Evolutionary conservation across 306 rosid species (phyloP).

Genomic region (Corylus heterophylla): DNA sequence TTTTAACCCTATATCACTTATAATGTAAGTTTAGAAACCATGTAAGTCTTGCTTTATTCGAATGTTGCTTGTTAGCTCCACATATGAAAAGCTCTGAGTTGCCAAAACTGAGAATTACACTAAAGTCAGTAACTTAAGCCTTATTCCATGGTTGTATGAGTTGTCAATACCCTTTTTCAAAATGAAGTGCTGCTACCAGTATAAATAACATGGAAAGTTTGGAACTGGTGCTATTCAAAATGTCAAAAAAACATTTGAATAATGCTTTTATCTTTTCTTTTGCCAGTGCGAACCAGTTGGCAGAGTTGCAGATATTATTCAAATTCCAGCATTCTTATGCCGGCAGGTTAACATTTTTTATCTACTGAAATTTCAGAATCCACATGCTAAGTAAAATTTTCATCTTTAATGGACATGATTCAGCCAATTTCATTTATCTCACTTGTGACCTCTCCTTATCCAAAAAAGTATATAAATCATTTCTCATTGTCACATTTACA

Average conservation of each 20-base stretch:
- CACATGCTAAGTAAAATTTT: slow-evolving; percentile 1
- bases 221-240: neutral
- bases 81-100: neutral
- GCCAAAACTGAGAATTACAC: neutral
- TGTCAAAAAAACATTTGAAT: neutral
- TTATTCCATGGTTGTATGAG: neutral
- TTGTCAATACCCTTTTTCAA: neutral
- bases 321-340: slow-evolving; percentile 95
- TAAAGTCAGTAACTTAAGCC: neutral
- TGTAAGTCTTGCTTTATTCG: neutral
- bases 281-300: slow-evolving; percentile 89
- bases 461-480: too few species aligned
- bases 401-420: neutral
- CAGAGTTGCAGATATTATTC: slow-evolving; percentile 91
- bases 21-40: neutral
- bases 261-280: slow-evolving; percentile 25
- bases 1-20: neutral
- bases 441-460: too few species aligned
- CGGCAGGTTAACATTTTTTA: slow-evolving; percentile 62
- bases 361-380: slow-evolving; percentile 12
- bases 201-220: neutral
- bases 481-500: slow-evolving; percentile 26
- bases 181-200: neutral
- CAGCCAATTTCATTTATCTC: slow-evolving; percentile 13
- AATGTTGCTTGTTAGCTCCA: neutral